These are phyloP conservation scores for Epichloe elymi DNA, from an alignment of 2,329 filamentous ascomycete genomes.

Conservation along the genomic window DNA sequence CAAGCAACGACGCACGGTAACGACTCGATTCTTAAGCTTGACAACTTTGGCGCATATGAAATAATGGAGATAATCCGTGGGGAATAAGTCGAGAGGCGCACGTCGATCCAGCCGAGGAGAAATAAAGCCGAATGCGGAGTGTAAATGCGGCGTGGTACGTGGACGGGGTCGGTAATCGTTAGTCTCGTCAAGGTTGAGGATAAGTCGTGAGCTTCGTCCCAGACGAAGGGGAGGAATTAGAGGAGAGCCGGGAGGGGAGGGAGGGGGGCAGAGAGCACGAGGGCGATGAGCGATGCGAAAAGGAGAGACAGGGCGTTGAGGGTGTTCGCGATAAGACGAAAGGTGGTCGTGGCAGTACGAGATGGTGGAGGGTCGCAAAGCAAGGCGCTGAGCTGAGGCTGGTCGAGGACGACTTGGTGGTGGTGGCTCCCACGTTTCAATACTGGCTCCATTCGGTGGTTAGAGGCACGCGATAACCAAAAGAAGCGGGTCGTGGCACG, in stretches of 20 bases:
- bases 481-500: too few species aligned
- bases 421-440: too few species aligned
- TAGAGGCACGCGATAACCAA: too few species aligned
- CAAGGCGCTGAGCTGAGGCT: too few species aligned
- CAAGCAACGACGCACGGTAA: background rate
- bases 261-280: background rate
- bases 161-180: background rate
- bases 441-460: too few species aligned
- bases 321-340: slow-evolving; percentile 1
- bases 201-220: slow-evolving; percentile 1
- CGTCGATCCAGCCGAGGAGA: slow-evolving; percentile 1
- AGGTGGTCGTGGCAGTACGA: slow-evolving; percentile 3
- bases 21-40: background rate
- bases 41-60: background rate
- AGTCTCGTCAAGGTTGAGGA: background rate
- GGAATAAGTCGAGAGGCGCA: background rate
- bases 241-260: background rate
- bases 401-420: background rate
- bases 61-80: background rate
- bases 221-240: background rate
- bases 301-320: background rate
- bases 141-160: background rate
- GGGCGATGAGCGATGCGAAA: background rate
- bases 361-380: slow-evolving; percentile 1
- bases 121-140: background rate